Percentiles rank a stretch among this genome's conserved stretches.
These are phyloP conservation scores for Metschnikowia rubicola DNA, from an alignment of 805 yeast species.

Conservation along the genomic window DNA sequence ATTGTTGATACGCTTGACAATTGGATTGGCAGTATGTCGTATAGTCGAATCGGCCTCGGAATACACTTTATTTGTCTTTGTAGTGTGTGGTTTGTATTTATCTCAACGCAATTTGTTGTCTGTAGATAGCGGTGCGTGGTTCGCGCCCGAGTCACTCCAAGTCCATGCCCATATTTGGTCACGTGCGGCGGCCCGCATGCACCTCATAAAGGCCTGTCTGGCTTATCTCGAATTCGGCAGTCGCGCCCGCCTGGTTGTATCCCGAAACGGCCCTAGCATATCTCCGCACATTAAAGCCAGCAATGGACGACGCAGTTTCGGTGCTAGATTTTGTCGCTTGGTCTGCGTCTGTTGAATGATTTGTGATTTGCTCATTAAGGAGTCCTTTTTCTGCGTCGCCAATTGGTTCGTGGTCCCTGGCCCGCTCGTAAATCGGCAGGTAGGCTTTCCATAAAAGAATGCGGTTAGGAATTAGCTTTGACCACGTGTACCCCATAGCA, in stretches of 20 bases:
- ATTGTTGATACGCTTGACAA: no score
- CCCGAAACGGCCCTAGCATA: slow-evolving; percentile 7
- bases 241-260: not conserved
- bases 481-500: slow-evolving; percentile 19
- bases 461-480: slow-evolving; percentile 15
- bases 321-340: no score
- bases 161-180: slow-evolving; percentile 9
- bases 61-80: not conserved
- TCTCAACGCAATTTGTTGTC: not conserved
- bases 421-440: slow-evolving; percentile 5
- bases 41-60: no score
- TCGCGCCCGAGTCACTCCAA: slow-evolving; percentile 6
- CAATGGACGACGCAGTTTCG: no score
- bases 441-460: slow-evolving; percentile 17
- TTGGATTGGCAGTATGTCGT: no score
- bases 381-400: not conserved
- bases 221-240: slow-evolving; percentile 11
- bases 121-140: not conserved
- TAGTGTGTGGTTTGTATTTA: no score
- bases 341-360: no score
- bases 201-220: slow-evolving; percentile 5
- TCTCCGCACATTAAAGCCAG: slow-evolving; percentile 5
- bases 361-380: not conserved
- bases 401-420: not conserved
- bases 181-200: slow-evolving; percentile 7